phyloP scores from a whole-genome alignment of 352 stramenopile species.

The Pythium phragmiticola region DNA sequence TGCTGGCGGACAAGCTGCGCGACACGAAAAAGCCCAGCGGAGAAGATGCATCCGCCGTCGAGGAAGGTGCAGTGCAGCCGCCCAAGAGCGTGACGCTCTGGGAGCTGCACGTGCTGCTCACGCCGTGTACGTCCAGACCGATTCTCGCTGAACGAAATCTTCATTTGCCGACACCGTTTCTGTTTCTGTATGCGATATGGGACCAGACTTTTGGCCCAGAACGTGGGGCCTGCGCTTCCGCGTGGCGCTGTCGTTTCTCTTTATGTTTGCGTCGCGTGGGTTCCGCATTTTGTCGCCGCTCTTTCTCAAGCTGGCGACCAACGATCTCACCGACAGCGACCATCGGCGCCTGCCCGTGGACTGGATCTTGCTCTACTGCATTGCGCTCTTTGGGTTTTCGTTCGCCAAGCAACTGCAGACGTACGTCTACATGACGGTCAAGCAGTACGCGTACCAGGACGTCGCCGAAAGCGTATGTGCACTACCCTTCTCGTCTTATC shows the following conservation, averaged over 20 bases:
- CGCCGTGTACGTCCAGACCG: conserved; percentile 48
- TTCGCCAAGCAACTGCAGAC: conserved; percentile 94
- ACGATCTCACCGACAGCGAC: conserved; percentile 42
- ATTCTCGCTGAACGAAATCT: too few relatives aligned
- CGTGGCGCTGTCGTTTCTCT: conserved; percentile 58
- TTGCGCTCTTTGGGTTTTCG: conserved; percentile 64
- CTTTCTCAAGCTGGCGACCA: conserved; percentile 71
- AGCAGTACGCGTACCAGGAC: conserved; percentile 96
- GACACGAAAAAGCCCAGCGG: conserved; percentile 16
- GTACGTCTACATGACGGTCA: conserved; percentile 93
- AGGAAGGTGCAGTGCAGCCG: conserved; percentile 6
- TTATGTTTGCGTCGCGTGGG: conserved; percentile 69
- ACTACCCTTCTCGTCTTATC: too few relatives aligned
- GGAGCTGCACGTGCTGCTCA: conserved; percentile 66
- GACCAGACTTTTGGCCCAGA: conserved; percentile 71
- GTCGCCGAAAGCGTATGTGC: conserved; percentile 78
- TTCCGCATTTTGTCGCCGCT: conserved; percentile 66
- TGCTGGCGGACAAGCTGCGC: conserved; percentile 28
- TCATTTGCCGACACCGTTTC: too few relatives aligned
- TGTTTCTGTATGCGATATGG: not conserved
- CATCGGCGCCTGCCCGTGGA: conserved; percentile 42
- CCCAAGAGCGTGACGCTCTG: conserved; percentile 38
- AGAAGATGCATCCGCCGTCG: conserved; percentile 31
- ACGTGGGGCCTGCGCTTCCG: conserved; percentile 65
- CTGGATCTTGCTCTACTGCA: conserved; percentile 64